Conservation (phyloP, 202 grass and related monocot species). For the Brachypodium distachyon region DNA sequence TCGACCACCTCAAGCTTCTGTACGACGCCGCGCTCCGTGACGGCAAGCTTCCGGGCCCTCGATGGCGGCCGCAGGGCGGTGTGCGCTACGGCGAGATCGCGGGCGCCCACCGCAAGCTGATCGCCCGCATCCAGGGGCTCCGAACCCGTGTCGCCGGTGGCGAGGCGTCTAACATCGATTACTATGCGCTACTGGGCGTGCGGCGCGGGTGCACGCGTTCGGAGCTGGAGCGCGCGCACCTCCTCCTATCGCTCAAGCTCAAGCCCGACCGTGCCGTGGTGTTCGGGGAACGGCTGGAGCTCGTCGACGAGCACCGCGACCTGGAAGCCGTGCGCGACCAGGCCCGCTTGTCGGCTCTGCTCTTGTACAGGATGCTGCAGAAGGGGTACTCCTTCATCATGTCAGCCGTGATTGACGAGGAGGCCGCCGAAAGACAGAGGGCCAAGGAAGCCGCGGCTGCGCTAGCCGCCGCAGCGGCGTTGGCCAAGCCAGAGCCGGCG, state of each 20-base stretch:
- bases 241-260: constrained; percentile 69
- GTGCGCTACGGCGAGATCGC: constrained; percentile 84
- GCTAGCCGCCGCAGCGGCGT: not conserved
- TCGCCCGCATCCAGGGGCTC: constrained; percentile 59
- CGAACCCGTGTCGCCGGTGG: constrained; percentile 46
- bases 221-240: constrained; percentile 78
- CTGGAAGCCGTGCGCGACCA: constrained; percentile 75
- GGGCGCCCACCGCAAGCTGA: constrained; percentile 57
- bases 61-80: constrained; percentile 64
- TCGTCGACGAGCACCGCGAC: constrained; percentile 83
- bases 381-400: constrained; percentile 69
- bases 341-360: constrained; percentile 76
- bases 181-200: constrained; percentile 58
- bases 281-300: constrained; percentile 73
- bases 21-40: constrained; percentile 89
- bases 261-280: constrained; percentile 69
- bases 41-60: constrained; percentile 60
- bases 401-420: constrained; percentile 45
- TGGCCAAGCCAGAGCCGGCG: not conserved
- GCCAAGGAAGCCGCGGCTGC: constrained; percentile 9
- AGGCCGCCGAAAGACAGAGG: constrained; percentile 47
- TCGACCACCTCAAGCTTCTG: constrained; percentile 86
- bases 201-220: constrained; percentile 67
- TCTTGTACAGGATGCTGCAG: constrained; percentile 83
- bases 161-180: constrained; percentile 61